phyloP scores from a whole-genome alignment of 306 rosid species.

The Quercus bicolor region DNA sequence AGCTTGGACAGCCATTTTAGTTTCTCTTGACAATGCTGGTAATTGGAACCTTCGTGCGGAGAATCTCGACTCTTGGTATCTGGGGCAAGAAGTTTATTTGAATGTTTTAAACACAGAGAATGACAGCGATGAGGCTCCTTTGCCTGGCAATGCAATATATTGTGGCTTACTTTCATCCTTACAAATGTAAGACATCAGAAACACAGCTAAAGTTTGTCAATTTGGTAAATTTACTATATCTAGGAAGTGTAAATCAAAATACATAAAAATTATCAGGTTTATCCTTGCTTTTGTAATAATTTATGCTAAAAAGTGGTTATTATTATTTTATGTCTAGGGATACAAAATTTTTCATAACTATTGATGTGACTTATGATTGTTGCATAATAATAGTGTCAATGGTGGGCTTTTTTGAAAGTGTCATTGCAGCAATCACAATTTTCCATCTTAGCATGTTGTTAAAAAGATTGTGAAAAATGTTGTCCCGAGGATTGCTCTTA shows the following conservation, averaged over 20 bases:
- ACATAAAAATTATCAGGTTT: background rate
- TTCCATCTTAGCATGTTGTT: too few species aligned
- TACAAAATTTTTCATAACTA: too few species aligned
- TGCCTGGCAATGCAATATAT: conserved; percentile 70
- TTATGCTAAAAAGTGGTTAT: background rate
- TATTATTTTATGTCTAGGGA: background rate
- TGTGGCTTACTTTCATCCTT: conserved; percentile 85
- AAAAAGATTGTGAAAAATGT: too few species aligned
- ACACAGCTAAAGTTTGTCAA: background rate
- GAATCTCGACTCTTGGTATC: conserved; percentile 87
- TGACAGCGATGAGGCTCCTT: conserved; percentile 40
- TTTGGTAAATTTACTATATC: background rate
- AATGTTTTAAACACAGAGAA: conserved; percentile 63
- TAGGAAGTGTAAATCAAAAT: background rate
- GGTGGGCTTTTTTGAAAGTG: too few species aligned
- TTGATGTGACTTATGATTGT: too few species aligned
- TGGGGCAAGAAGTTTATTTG: conserved; percentile 82
- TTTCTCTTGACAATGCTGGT: conserved; percentile 82
- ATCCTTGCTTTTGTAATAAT: background rate
- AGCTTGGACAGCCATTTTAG: conserved; percentile 93
- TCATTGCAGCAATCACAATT: too few species aligned
- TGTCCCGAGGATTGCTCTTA: background rate
- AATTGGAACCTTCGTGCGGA: conserved; percentile 89
- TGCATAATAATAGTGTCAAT: too few species aligned
- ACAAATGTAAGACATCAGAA: conserved; percentile 60